A percentile compares a stretch with the other conserved stretches of the same genome.
Conservation (phyloP, 768 basidiomycete species). For the Russula brevipes region DNA sequence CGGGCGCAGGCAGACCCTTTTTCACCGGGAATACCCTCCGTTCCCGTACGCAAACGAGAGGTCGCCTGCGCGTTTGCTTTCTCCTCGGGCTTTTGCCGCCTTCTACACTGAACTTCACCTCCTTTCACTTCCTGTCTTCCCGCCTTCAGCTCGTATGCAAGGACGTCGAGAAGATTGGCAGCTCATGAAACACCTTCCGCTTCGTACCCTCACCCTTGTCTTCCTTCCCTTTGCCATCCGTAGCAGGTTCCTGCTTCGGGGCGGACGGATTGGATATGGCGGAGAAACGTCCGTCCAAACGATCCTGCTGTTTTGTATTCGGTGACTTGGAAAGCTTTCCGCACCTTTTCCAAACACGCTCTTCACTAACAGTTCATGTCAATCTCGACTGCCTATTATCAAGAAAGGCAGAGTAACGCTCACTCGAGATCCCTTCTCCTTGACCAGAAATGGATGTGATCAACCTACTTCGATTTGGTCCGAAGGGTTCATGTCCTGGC, state of each 20-base stretch:
- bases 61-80: too few species aligned
- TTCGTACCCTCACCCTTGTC: conserved; percentile 36
- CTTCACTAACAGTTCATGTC: conserved; percentile 57
- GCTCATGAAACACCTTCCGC: conserved; percentile 45
- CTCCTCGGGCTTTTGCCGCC: too few species aligned
- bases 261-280: conserved; percentile 56
- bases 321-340: conserved; percentile 87
- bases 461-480: conserved; percentile 72
- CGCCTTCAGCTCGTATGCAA: conserved; percentile 24
- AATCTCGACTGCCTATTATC: background rate
- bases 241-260: conserved; percentile 40
- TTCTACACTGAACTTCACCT: too few species aligned
- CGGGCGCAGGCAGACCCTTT: too few species aligned
- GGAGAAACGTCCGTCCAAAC: conserved; percentile 92
- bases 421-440: conserved; percentile 95
- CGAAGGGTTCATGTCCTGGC: conserved; percentile 82
- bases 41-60: too few species aligned
- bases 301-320: conserved; percentile 89
- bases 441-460: conserved; percentile 62
- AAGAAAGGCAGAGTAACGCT: conserved; percentile 13
- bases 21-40: too few species aligned
- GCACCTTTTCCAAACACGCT: conserved; percentile 90
- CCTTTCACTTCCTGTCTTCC: conserved; percentile 33
- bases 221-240: conserved; percentile 37
- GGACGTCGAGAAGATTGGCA: background rate